These are phyloP conservation scores for Arthrobotrys pseudoclavata DNA, from an alignment of 2,329 filamentous ascomycete genomes.

Conservation along the genomic window DNA sequence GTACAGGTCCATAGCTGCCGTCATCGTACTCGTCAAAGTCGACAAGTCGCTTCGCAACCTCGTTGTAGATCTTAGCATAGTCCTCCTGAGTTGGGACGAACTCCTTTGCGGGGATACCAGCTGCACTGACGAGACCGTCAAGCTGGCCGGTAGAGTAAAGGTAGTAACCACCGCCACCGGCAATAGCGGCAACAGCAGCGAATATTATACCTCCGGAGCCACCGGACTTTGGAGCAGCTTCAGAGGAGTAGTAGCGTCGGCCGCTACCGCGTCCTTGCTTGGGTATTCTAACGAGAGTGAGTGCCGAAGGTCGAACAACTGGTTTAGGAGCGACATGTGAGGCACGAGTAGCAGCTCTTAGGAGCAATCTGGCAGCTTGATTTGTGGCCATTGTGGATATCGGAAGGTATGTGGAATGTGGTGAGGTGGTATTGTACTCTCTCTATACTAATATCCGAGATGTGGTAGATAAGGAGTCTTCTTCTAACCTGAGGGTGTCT, in stretches of 20 bases:
- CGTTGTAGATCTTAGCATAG: conserved; percentile 95
- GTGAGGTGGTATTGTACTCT: not conserved
- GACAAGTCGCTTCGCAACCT: conserved; percentile 81
- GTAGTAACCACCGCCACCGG: conserved; percentile 62
- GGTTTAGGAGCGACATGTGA: conserved; percentile 41
- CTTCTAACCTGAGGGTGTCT: not conserved
- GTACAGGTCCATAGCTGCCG: conserved; percentile 88
- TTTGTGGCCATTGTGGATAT: conserved; percentile 51
- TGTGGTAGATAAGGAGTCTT: conserved; percentile 19
- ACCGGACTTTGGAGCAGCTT: conserved; percentile 59
- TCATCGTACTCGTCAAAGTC: conserved; percentile 97
- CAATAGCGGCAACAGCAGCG: conserved; percentile 59
- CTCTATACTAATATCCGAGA: conserved; percentile 2
- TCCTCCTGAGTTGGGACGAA: conserved; percentile 84
- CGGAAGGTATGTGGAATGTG: not conserved
- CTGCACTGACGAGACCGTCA: conserved; percentile 38
- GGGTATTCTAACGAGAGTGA: conserved; percentile 44
- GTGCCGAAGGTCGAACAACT: conserved; percentile 29
- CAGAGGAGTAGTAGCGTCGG: conserved; percentile 60
- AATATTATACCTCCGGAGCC: conserved; percentile 58
- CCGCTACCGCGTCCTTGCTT: conserved; percentile 42
- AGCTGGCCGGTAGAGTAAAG: conserved; percentile 62
- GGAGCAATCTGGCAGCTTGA: conserved; percentile 46
- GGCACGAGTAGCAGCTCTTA: conserved; percentile 53
- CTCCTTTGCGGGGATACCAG: conserved; percentile 68